Base-by-base conservation (phyloP, 2,329 filamentous ascomycete species). In the Fusarium illudens region DNA sequence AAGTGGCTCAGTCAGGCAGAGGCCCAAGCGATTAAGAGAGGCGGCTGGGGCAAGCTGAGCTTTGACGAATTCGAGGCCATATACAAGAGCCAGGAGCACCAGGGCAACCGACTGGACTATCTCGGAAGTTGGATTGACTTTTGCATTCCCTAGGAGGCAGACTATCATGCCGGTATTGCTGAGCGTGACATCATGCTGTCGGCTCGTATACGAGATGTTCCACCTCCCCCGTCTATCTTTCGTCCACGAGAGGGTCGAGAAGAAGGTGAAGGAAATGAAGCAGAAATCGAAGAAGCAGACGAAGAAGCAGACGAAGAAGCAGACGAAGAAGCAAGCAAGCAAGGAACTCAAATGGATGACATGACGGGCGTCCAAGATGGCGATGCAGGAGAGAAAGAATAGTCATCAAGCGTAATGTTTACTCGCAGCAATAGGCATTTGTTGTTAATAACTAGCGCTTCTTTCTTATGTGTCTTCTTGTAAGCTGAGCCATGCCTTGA, bases 71-170 rank as follows among this genome's bases (percentile, higher is more conserved):
- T 98, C 78, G 89, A 92, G 73, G 82, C 82, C 36, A 89, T 90
- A 51, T 93, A 96, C 81, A 87, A 89, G 71, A 84, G 84, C n/a
- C 85, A 89, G 66, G 87, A 90, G 68, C 87, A 88, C 22, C 80
- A 82, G 27, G 86, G 84, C 13, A 88, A 89, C 75, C 81, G 90
- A 55, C 84, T 94, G 64, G 92, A 92, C 70, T 95, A 97, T 78
- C 84, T 97, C 48, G 92, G 92, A 62, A 92, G 89, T 73, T 98
- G 95, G 95, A 92, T 97, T 78, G 94, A 97, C 76, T 89, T 90
- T 76, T 91, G 88, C 76, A 90, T 91, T 69, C 88, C 88, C 13
- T 88, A 83, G 77, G 29, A 37, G 19, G 9, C 11, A 30, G 37
- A 46, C 20, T 13, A 27, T 27, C 37, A 54, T 34, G 15, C 49